Conservation (phyloP, 73 alveolate genomes). For the Paramecium tetraurelia region DNA sequence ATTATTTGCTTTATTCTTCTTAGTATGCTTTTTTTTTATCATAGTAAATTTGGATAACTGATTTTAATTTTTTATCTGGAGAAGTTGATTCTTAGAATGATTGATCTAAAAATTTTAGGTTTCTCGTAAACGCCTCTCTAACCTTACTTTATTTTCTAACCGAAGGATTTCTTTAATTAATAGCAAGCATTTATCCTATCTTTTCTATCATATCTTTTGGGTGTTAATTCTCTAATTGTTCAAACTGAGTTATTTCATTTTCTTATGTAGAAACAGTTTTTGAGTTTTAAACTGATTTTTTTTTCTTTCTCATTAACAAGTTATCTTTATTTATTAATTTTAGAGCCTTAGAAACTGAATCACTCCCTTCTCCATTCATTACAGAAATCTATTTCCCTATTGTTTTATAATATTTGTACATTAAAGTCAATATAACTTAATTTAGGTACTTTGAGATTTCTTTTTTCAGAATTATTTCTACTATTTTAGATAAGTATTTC, state of each 20-base stretch:
- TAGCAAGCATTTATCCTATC: background rate
- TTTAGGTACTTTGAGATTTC: background rate
- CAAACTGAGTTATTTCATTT: background rate
- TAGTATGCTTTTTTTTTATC: background rate
- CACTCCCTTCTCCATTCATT: background rate
- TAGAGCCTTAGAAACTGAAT: background rate
- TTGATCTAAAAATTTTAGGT: background rate
- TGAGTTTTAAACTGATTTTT: background rate
- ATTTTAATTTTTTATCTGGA: background rate
- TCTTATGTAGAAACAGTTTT: background rate
- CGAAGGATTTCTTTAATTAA: background rate
- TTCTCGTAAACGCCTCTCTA: background rate
- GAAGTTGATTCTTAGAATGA: background rate
- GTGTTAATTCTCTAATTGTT: background rate
- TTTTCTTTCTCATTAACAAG: background rate
- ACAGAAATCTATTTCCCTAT: background rate
- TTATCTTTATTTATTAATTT: background rate
- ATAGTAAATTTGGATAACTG: background rate
- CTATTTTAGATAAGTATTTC: background rate
- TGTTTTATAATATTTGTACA: background rate
- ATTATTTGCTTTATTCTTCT: background rate
- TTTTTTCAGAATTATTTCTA: background rate
- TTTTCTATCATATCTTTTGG: background rate
- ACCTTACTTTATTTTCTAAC: background rate
- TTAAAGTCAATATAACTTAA: background rate